phyloP scores from a whole-genome alignment of 2,329 filamentous ascomycete genomes.

The Rhynchosporium agropyri region DNA sequence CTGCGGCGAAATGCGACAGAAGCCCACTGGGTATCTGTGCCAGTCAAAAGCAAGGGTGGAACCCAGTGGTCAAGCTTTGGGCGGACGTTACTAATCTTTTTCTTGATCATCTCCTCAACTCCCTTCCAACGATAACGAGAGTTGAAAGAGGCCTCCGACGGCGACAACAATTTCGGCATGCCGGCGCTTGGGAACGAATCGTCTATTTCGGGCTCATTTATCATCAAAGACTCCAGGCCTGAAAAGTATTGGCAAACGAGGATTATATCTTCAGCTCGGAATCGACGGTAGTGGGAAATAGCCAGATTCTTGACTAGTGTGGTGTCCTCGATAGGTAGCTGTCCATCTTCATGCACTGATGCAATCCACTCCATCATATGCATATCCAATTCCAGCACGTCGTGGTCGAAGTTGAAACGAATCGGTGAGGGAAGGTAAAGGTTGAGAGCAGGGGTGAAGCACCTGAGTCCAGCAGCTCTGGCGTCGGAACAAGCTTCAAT shows the following conservation, averaged over 20 bases:
- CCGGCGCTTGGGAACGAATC: not conserved
- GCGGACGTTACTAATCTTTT: not conserved
- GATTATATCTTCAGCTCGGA: not conserved
- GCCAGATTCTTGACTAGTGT: slow-evolving; percentile 5
- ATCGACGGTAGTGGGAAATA: not conserved
- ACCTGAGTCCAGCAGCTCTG: slow-evolving; percentile 1
- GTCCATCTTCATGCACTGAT: not conserved
- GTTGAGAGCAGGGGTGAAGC: not conserved
- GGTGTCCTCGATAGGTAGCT: not conserved
- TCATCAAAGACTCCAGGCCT: not conserved
- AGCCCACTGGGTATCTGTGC: slow-evolving; percentile 12
- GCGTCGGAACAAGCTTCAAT: slow-evolving; percentile 8
- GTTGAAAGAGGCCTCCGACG: not conserved
- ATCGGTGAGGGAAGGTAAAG: not conserved
- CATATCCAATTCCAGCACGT: slow-evolving; percentile 13
- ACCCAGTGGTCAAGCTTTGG: slow-evolving; percentile 6
- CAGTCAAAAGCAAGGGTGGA: slow-evolving; percentile 5
- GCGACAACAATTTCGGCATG: not conserved
- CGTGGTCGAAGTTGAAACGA: slow-evolving; percentile 12
- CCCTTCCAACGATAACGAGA: slow-evolving; percentile 10
- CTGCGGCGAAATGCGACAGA: not conserved
- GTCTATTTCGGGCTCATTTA: not conserved
- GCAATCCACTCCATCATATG: slow-evolving; percentile 3
- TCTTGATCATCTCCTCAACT: not conserved
- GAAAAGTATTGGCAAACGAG: slow-evolving; percentile 13